Percentiles rank a stretch among this genome's conserved stretches.
phyloP scores from a whole-genome alignment of 805 yeast species.

The Ogataea pini region DNA sequence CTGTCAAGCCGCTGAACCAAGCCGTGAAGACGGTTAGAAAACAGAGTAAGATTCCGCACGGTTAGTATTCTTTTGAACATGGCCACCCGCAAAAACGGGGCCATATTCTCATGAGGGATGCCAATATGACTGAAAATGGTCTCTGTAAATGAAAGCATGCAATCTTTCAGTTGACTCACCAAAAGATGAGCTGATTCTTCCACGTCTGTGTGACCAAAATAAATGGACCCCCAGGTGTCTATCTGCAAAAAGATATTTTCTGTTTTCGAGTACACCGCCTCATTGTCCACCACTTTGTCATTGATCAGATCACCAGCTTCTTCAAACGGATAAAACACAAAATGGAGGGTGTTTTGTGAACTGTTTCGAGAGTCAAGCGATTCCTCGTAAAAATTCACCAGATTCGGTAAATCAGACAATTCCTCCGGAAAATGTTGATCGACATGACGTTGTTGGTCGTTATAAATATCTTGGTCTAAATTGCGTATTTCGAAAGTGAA shows the following conservation, averaged over 20 bases:
- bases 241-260: constrained; percentile 26
- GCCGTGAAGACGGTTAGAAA: constrained; percentile 18
- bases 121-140: constrained; percentile 18
- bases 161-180: constrained; percentile 18
- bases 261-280: constrained; percentile 14
- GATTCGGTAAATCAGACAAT: constrained; percentile 26
- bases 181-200: constrained; percentile 1
- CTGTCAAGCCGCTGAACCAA: constrained; percentile 12
- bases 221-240: constrained; percentile 29
- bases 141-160: constrained; percentile 30
- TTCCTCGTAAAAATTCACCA: constrained; percentile 21
- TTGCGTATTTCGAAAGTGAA: constrained; percentile 12
- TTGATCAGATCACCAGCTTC: constrained; percentile 23
- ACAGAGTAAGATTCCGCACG: constrained; percentile 25
- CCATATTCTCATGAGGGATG: constrained; percentile 27
- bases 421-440: constrained; percentile 25
- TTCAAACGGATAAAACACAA: constrained; percentile 30
- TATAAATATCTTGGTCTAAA: neutral
- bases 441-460: constrained; percentile 6
- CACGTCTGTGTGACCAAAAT: constrained; percentile 26
- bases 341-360: constrained; percentile 10
- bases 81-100: constrained; percentile 25
- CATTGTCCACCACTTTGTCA: constrained; percentile 18
- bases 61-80: constrained; percentile 25
- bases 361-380: neutral